Evolutionary conservation across 2,329 filamentous ascomycete species (phyloP), one percentile per base, ranked within the genome.

Genomic region (Spiromastix sp.): DNA sequence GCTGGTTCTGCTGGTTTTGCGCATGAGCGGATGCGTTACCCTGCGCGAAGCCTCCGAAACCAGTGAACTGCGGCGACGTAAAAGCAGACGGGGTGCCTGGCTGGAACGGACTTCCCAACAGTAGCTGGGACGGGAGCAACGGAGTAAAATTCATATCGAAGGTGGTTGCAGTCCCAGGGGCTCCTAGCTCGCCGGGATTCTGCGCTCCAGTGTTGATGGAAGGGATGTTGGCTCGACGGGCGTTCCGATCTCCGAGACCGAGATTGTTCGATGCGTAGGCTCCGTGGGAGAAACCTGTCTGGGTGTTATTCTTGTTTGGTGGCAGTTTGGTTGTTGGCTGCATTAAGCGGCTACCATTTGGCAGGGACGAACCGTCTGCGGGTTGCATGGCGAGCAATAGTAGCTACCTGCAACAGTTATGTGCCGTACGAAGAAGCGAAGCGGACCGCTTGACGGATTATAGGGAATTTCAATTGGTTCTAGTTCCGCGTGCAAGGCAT

Each of bases 91-190:
- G 89, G 4, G 85, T 94, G 27, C 87, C 91, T 10, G 91, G 86
- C 64, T 96, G 91, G 64, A 96, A 96, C 12, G 91, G 91, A 61
- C 86, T 95, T 31, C 91, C 91, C 33, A 96, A 80, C 17, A 98
- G 77, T 49, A 98, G 71, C 63, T 95, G 85, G 21, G 89, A 96
- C 22, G 91, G 91, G 24, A 98, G 76, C 46, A 98, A 73, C 45
- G 91, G 89, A 8, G 91, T 95, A 63, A 95, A 96, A 64, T 96
- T 91, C 89, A 96, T 95, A 55, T 96, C 91, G 55, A 86, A 93
- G 28, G 75, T 85, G 28, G 75, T 85, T 32, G 38, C 85, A 32
- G 40, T 89, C 28, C 83, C 86, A 11, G 91, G 87, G 16, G 83
- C 89, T 47, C 81, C 71, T 75, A 94, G 77, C 45, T 93, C 86